Conservation (phyloP, 2,329 filamentous ascomycete species). For the Microthyrium microscopicum region DNA sequence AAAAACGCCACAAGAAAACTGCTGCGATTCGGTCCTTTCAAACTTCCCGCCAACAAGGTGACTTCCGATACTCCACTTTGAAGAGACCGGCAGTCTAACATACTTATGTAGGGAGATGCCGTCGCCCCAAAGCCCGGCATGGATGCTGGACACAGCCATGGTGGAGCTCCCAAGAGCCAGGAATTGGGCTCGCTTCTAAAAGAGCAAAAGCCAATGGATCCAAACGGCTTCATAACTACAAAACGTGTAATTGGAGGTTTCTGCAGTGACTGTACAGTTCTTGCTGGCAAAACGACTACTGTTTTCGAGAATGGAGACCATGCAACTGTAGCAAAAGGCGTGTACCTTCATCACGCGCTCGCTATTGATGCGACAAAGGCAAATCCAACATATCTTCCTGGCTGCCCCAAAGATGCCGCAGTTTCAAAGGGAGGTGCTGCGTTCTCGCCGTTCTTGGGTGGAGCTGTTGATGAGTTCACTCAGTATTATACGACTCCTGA, state of each 20-base stretch:
- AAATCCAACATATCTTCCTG: background rate
- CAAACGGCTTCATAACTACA: background rate
- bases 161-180: background rate
- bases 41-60: slow-evolving; percentile 1
- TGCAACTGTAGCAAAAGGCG: background rate
- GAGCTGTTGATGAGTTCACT: slow-evolving; percentile 3
- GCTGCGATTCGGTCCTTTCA: background rate
- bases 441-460: background rate
- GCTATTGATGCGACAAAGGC: slow-evolving; percentile 1
- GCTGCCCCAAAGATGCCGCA: slow-evolving; percentile 2
- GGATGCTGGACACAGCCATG: slow-evolving; percentile 1
- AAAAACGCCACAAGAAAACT: background rate
- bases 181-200: background rate
- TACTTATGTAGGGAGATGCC: background rate
- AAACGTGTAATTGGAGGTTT: background rate
- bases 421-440: background rate
- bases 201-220: slow-evolving; percentile 1
- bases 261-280: slow-evolving; percentile 1
- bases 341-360: slow-evolving; percentile 3
- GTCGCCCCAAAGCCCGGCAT: background rate
- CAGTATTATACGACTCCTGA: slow-evolving; percentile 2
- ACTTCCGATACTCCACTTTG: background rate
- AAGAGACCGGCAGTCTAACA: background rate
- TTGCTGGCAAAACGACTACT: slow-evolving; percentile 2
- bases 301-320: background rate